Conservation (phyloP, 1,284 basidiomycete species). For the Ustilago nuda region DNA sequence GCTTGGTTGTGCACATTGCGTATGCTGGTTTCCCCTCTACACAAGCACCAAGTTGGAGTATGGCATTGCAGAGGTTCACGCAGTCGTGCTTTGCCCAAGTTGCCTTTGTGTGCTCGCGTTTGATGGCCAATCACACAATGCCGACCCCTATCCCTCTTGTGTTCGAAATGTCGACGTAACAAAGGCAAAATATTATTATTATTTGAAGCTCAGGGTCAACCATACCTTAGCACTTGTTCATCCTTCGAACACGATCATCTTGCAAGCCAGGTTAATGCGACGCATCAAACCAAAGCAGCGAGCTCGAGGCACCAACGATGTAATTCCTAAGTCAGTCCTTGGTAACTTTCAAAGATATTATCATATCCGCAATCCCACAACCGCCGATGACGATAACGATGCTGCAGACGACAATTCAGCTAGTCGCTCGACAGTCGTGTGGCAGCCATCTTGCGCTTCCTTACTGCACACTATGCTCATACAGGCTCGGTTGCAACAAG, state of each 20-base stretch:
- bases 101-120: background rate
- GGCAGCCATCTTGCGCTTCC: constrained; percentile 19
- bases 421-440: constrained; percentile 26
- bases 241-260: background rate
- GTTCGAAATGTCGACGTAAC: background rate
- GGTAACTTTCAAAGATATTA: constrained; percentile 53
- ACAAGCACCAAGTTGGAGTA: background rate
- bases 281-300: background rate
- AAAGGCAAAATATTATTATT: background rate
- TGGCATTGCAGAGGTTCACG: background rate
- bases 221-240: background rate
- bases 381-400: background rate
- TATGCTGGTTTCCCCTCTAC: background rate
- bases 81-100: background rate
- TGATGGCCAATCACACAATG: background rate
- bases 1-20: background rate
- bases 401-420: background rate
- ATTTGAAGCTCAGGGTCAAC: background rate
- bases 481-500: background rate
- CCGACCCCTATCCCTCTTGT: background rate
- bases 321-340: constrained; percentile 15
- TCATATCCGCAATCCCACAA: constrained; percentile 46
- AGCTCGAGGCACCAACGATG: background rate
- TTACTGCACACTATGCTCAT: background rate
- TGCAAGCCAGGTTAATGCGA: background rate